phyloP scores from a whole-genome alignment of 2,329 filamentous ascomycete species.

The Cordyceps fumosorosea region DNA sequence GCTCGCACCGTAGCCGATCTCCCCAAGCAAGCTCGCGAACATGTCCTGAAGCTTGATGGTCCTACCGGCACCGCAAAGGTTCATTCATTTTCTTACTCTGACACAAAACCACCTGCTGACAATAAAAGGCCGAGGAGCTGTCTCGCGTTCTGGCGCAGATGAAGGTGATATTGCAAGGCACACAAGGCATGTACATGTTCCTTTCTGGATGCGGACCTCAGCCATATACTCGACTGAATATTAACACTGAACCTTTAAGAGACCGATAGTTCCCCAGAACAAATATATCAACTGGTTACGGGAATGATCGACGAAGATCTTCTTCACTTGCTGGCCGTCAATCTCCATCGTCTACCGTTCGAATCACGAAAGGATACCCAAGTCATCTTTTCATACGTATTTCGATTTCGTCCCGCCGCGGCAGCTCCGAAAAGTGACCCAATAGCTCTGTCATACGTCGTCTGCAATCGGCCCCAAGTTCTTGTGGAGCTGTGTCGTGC shows the following conservation, averaged over 20 bases:
- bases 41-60: conserved; percentile 46
- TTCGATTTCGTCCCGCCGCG: conserved; percentile 74
- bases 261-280: conserved; percentile 76
- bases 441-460: conserved; percentile 80
- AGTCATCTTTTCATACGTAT: conserved; percentile 90
- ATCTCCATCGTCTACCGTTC: conserved; percentile 82
- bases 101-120: conserved; percentile 14
- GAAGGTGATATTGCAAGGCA: conserved; percentile 90
- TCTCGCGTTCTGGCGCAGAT: conserved; percentile 81
- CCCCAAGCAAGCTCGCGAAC: conserved; percentile 49
- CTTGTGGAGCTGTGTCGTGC: conserved; percentile 82
- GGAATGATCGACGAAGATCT: conserved; percentile 85
- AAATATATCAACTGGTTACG: conserved; percentile 78
- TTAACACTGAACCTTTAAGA: conserved; percentile 45
- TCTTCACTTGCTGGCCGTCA: conserved; percentile 73
- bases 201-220: neutral
- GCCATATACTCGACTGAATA: too few species aligned
- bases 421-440: conserved; percentile 66
- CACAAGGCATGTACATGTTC: conserved; percentile 58
- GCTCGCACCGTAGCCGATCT: conserved; percentile 47
- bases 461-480: conserved; percentile 79
- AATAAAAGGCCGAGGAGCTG: conserved; percentile 70
- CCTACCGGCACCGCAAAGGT: conserved; percentile 44
- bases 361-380: conserved; percentile 94
- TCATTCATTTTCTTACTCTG: neutral